Conservation (phyloP, 495 filamentous ascomycete genomes). For the Neurospora tetraspora region DNA sequence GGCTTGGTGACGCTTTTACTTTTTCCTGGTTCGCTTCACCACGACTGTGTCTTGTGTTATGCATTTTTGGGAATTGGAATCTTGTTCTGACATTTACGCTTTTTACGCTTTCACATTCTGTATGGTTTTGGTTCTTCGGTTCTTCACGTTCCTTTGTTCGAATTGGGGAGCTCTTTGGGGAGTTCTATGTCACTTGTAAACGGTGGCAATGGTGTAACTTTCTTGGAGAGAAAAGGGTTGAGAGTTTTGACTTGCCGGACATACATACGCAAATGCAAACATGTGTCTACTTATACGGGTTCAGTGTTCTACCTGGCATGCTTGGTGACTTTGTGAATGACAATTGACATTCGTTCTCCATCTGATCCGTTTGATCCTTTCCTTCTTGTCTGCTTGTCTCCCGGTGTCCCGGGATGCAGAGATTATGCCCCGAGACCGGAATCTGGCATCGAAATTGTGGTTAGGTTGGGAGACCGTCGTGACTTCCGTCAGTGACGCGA, state of each 20-base stretch:
- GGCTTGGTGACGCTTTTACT: neutral
- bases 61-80: neutral
- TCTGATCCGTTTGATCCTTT: too few relatives aligned
- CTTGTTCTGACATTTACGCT: neutral
- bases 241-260: neutral
- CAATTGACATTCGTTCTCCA: too few relatives aligned
- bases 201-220: neutral
- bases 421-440: too few relatives aligned
- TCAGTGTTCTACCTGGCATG: neutral
- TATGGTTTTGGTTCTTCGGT: neutral
- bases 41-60: neutral
- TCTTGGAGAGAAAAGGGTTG: neutral
- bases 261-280: neutral
- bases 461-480: too few relatives aligned
- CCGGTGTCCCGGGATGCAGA: too few relatives aligned
- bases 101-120: neutral
- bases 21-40: neutral
- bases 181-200: neutral
- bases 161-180: neutral
- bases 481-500: too few relatives aligned
- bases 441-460: too few relatives aligned
- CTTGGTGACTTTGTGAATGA: neutral
- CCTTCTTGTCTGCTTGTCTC: too few relatives aligned
- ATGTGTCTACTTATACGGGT: neutral
- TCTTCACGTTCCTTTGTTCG: neutral